A percentile compares a stretch with the other conserved stretches of the same genome.
These are phyloP conservation scores for Cinnamomum micranthum DNA, from an alignment of 164 flowering plant species.

Conservation along the genomic window DNA sequence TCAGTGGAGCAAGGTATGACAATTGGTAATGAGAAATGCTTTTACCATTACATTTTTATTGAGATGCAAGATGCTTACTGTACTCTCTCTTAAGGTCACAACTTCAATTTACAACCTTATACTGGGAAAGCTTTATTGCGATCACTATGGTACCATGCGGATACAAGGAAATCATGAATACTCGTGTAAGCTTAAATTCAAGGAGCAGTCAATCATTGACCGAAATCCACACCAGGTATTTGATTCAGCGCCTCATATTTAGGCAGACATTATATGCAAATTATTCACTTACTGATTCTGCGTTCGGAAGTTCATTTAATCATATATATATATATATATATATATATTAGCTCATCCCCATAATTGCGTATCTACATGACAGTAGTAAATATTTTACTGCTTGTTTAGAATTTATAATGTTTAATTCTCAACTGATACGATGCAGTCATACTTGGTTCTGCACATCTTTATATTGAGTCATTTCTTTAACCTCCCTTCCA, in stretches of 20 bases:
- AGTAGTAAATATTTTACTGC: neutral
- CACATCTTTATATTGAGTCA: no score
- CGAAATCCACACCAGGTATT: conserved; percentile 83
- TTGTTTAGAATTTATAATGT: neutral
- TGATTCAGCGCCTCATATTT: neutral
- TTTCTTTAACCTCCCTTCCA: no score
- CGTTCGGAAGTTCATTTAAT: neutral
- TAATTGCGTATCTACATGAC: neutral
- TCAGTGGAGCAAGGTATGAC: conserved; percentile 71
- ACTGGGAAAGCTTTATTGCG: conserved; percentile 73
- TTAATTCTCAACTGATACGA: neutral
- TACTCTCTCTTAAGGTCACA: conserved; percentile 46
- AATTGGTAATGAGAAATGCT: neutral
- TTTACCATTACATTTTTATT: neutral
- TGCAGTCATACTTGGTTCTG: neutral
- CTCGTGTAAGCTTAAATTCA: conserved; percentile 76
- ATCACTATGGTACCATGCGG: conserved; percentile 83
- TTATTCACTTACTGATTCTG: neutral
- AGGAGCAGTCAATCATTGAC: conserved; percentile 85
- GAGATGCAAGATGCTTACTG: conserved; percentile 2
- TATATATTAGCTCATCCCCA: neutral
- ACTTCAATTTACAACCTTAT: conserved; percentile 83
- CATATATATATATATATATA: no score
- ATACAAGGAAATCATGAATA: conserved; percentile 59
- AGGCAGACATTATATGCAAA: neutral